Conservation (phyloP, 352 stramenopile species). For the Elongisporangium undulatum region DNA sequence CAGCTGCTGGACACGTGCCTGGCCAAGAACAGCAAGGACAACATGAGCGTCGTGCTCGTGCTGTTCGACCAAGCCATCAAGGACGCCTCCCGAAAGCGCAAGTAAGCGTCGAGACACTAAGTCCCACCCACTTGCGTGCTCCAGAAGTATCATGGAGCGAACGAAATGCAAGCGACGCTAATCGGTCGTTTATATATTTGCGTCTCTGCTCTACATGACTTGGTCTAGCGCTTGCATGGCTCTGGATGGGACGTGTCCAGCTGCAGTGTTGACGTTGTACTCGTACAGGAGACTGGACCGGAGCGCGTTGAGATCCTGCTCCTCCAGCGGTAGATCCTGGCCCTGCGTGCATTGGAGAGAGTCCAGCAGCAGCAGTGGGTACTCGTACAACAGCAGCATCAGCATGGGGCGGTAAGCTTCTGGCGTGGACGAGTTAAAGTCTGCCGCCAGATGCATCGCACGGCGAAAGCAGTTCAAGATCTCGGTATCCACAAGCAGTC, state of each 20-base stretch:
- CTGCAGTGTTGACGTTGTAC: constrained; percentile 22
- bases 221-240: neutral
- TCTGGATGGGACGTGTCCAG: constrained; percentile 5
- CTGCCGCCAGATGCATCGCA: constrained; percentile 25
- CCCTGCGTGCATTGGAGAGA: constrained; percentile 11
- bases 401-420: constrained; percentile 34
- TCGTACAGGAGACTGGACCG: constrained; percentile 53
- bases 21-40: constrained; percentile 77
- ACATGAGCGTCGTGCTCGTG: constrained; percentile 85
- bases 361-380: constrained; percentile 19
- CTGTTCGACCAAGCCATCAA: constrained; percentile 51
- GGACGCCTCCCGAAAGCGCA: neutral
- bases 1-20: constrained; percentile 80
- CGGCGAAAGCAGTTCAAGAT: constrained; percentile 28
- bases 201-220: neutral
- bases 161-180: neutral
- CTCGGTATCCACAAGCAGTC: constrained; percentile 32
- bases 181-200: constrained; percentile 1
- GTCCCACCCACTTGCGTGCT: neutral
- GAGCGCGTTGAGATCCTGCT: constrained; percentile 25
- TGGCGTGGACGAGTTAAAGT: constrained; percentile 21
- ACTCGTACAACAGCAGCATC: constrained; percentile 26
- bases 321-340: constrained; percentile 1
- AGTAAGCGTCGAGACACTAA: neutral
- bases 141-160: neutral